These are phyloP conservation scores for Tetracladium marchalianum DNA, from an alignment of 495 filamentous ascomycete genomes.

Conservation along the genomic window DNA sequence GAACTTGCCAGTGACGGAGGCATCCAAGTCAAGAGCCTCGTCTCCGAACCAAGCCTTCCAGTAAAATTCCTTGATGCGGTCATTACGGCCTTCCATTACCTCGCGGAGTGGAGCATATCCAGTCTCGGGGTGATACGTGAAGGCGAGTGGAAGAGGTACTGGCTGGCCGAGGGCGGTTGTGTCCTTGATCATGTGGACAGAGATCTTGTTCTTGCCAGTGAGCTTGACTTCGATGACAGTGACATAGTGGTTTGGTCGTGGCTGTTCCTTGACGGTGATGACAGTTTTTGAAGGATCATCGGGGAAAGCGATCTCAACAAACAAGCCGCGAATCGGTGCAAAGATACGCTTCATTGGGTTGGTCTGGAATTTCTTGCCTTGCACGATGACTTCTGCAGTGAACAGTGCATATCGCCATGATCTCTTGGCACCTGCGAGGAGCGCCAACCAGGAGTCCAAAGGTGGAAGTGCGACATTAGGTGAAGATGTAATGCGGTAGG, in stretches of 20 bases:
- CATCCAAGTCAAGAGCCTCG: constrained; percentile 73
- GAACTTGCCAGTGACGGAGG: constrained; percentile 73
- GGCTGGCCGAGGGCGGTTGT: constrained; percentile 72
- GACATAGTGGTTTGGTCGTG: constrained; percentile 51
- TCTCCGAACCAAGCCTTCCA: constrained; percentile 94
- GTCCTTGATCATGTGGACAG: constrained; percentile 79
- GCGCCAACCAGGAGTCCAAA: constrained; percentile 69
- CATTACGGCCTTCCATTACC: constrained; percentile 88
- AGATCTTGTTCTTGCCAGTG: constrained; percentile 65
- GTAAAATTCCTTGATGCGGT: constrained; percentile 97
- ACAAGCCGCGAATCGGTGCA: constrained; percentile 71
- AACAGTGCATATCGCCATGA: constrained; percentile 98
- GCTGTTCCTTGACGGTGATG: constrained; percentile 64
- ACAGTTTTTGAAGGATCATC: constrained; percentile 68
- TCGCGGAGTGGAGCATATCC: constrained; percentile 94
- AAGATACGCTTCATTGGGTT: constrained; percentile 92
- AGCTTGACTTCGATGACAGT: constrained; percentile 80
- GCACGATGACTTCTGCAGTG: constrained; percentile 85
- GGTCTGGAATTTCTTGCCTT: constrained; percentile 92
- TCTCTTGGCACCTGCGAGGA: constrained; percentile 74
- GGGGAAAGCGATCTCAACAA: constrained; percentile 77
- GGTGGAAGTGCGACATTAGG: constrained; percentile 62
- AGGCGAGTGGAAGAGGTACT: constrained; percentile 69
- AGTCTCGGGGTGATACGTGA: constrained; percentile 86
- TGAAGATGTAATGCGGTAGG: constrained; percentile 67